A percentile compares a stretch with the other conserved stretches of the same genome.
Evolutionary conservation across 805 yeast species (phyloP).

Genomic region (Wickerhamomyces rabaulensis): DNA sequence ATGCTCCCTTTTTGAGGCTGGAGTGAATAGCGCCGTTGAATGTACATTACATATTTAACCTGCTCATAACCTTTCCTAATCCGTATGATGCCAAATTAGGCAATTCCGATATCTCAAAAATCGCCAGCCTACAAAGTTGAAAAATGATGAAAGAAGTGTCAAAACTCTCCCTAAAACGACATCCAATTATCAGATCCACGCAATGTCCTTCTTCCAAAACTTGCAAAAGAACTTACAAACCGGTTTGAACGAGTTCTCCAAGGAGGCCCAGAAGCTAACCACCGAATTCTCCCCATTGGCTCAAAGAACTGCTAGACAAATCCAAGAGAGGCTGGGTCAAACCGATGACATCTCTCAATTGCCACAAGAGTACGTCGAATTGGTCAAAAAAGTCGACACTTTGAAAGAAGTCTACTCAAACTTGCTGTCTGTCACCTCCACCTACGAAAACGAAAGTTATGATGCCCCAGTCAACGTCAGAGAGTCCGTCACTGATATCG

Average conservation of each 20-base stretch:
- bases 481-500: slow-evolving; percentile 71
- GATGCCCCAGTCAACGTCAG: slow-evolving; percentile 74
- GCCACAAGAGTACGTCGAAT: slow-evolving; percentile 64
- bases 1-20: too few relatives aligned
- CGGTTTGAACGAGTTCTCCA: slow-evolving; percentile 24
- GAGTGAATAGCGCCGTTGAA: too few relatives aligned
- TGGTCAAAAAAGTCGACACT: slow-evolving; percentile 69
- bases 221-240: slow-evolving; percentile 20
- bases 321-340: slow-evolving; percentile 59
- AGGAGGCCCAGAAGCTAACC: slow-evolving; percentile 33
- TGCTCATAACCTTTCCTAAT: too few relatives aligned
- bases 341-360: slow-evolving; percentile 66
- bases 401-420: slow-evolving; percentile 62
- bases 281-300: slow-evolving; percentile 51
- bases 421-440: slow-evolving; percentile 44
- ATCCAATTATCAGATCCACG: background rate
- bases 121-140: background rate
- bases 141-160: background rate
- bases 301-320: slow-evolving; percentile 51
- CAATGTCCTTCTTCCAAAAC: slow-evolving; percentile 25
- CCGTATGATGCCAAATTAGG: background rate
- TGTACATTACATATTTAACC: too few relatives aligned
- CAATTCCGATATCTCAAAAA: background rate
- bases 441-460: slow-evolving; percentile 71
- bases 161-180: background rate